A percentile compares a stretch with the other conserved stretches of the same genome.
Conservation (phyloP, 306 rosid genomes). For the Sindora glabra region DNA sequence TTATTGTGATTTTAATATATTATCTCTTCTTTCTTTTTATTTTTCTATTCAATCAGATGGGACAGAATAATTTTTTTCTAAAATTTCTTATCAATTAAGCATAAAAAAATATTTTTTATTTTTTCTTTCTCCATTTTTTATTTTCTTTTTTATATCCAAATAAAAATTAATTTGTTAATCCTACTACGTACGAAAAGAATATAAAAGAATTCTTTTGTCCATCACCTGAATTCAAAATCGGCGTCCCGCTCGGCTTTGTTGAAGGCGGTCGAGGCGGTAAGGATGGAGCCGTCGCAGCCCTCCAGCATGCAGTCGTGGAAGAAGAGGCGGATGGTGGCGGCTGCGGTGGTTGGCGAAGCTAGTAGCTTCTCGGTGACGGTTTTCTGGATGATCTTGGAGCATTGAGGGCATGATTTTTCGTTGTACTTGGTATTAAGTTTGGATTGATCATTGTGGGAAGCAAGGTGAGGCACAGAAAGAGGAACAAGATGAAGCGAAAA, state of each 20-base stretch:
- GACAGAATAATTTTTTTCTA: too few species aligned
- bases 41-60: too few species aligned
- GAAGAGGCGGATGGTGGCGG: slow-evolving; percentile 32
- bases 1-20: too few species aligned
- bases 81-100: too few species aligned
- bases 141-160: too few species aligned
- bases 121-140: too few species aligned
- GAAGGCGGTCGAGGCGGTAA: slow-evolving; percentile 29
- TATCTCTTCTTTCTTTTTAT: too few species aligned
- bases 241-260: slow-evolving; percentile 33
- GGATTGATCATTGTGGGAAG: slow-evolving; percentile 13
- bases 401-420: slow-evolving; percentile 38
- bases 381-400: slow-evolving; percentile 8
- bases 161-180: too few species aligned
- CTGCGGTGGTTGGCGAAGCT: slow-evolving; percentile 12
- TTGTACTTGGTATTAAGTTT: slow-evolving; percentile 30
- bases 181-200: too few species aligned
- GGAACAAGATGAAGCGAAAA: not conserved
- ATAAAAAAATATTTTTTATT: too few species aligned
- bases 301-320: slow-evolving; percentile 41
- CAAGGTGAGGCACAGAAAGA: not conserved
- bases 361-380: slow-evolving; percentile 16
- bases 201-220: too few species aligned
- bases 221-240: too few species aligned
- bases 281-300: slow-evolving; percentile 51